Evolutionary conservation across 2,329 filamentous ascomycete species (phyloP).

Genomic region (Paraphoma chrysanthemicola): DNA sequence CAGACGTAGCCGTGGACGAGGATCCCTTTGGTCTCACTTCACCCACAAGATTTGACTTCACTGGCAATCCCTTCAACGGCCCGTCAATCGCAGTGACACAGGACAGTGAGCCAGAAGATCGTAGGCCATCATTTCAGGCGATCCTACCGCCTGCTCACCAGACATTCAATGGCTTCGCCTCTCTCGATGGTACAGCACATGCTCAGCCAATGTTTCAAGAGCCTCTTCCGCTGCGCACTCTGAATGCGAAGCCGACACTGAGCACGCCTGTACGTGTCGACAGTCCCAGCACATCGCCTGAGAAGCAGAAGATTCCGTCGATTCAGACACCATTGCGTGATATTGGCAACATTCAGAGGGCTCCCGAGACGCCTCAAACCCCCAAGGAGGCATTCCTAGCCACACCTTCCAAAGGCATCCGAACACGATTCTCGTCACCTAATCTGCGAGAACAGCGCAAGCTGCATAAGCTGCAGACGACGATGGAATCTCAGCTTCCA

Average conservation of each 20-base stretch:
- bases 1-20: conserved; percentile 36
- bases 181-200: conserved; percentile 44
- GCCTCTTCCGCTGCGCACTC: conserved; percentile 13
- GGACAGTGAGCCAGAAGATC: conserved; percentile 28
- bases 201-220: conserved; percentile 24
- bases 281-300: conserved; percentile 30
- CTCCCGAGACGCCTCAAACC: conserved; percentile 21
- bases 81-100: conserved; percentile 21
- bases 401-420: conserved; percentile 38
- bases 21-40: conserved; percentile 49
- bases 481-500: conserved; percentile 48
- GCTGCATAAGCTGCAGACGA: conserved; percentile 48
- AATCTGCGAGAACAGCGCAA: conserved; percentile 47
- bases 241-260: conserved; percentile 15
- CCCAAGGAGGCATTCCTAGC: conserved; percentile 32
- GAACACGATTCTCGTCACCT: conserved; percentile 49
- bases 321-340: conserved; percentile 15
- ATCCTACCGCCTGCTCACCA: conserved; percentile 44
- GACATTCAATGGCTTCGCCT: conserved; percentile 43
- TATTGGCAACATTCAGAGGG: conserved; percentile 13
- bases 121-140: conserved; percentile 45
- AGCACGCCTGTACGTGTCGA: conserved; percentile 27
- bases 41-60: conserved; percentile 52
- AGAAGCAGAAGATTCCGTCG: conserved; percentile 13
- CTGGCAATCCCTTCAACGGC: conserved; percentile 34